These are phyloP conservation scores for Streptanthus diversifolius DNA, from an alignment of 345 rosid genomes.

Conservation along the genomic window DNA sequence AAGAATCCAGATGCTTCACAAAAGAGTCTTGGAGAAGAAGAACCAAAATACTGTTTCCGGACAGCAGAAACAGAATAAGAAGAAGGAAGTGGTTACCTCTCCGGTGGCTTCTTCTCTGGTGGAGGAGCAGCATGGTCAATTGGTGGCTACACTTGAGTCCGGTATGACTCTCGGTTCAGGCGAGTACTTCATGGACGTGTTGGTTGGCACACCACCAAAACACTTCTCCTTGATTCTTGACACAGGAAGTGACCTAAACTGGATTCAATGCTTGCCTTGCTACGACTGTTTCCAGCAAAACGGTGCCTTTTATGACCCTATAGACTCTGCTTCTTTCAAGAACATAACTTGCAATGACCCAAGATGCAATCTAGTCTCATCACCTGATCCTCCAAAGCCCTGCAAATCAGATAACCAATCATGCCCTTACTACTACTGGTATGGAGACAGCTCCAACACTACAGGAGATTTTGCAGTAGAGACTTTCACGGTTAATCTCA, in stretches of 20 bases:
- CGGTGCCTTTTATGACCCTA: constrained; percentile 70
- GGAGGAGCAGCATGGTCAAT: constrained; percentile 44
- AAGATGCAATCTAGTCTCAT: constrained; percentile 62
- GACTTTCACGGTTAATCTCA: constrained; percentile 75
- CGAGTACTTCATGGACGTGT: constrained; percentile 92
- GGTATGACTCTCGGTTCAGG: constrained; percentile 85
- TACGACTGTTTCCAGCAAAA: constrained; percentile 83
- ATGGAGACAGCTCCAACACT: constrained; percentile 84
- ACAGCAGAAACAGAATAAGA: constrained; percentile 33
- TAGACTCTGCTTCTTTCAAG: constrained; percentile 54
- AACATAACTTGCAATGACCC: constrained; percentile 64
- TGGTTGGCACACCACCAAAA: constrained; percentile 84
- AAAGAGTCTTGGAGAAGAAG: constrained; percentile 65
- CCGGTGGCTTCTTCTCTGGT: constrained; percentile 30
- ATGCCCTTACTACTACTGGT: constrained; percentile 88
- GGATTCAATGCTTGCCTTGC: constrained; percentile 92
- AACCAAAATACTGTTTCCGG: constrained; percentile 57
- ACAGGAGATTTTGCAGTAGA: constrained; percentile 82
- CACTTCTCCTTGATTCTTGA: constrained; percentile 91
- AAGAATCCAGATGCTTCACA: constrained; percentile 70
- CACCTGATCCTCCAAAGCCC: constrained; percentile 68
- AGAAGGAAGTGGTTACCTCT: constrained; percentile 14
- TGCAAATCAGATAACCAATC: constrained; percentile 55
- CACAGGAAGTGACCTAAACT: constrained; percentile 93
- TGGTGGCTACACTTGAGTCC: constrained; percentile 78